A percentile compares a stretch with the other conserved stretches of the same genome.
Conservation (phyloP, 2,329 filamentous ascomycete genomes). For the Fulvia fulva region DNA sequence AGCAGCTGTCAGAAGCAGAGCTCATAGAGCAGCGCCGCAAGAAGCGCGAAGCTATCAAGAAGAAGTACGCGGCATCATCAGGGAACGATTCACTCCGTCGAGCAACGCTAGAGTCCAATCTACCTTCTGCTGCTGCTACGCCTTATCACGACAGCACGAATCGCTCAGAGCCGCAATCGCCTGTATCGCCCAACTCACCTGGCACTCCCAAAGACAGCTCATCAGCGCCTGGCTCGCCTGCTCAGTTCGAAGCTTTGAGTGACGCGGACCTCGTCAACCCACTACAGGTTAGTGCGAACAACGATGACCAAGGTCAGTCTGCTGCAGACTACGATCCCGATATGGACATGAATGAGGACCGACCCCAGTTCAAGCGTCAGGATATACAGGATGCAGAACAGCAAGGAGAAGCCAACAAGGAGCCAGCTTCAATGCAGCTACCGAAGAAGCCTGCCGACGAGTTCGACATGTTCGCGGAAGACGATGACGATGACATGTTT, state of each 20-base stretch:
- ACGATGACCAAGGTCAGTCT: constrained; percentile 69
- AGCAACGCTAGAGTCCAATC: constrained; percentile 48
- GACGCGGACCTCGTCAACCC: constrained; percentile 38
- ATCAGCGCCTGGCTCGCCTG: constrained; percentile 29
- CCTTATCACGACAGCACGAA: constrained; percentile 25
- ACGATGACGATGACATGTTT: constrained; percentile 79
- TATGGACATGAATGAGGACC: constrained; percentile 79
- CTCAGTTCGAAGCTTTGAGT: constrained; percentile 40
- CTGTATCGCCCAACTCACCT: constrained; percentile 32
- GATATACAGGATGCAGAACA: constrained; percentile 22
- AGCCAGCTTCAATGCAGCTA: neutral
- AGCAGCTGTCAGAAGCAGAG: constrained; percentile 69
- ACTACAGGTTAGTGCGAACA: constrained; percentile 26
- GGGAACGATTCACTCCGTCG: constrained; percentile 61
- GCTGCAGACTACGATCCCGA: constrained; percentile 91
- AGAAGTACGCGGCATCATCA: constrained; percentile 66
- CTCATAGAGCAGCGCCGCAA: constrained; percentile 81
- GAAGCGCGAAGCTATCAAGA: constrained; percentile 77
- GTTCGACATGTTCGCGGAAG: constrained; percentile 62
- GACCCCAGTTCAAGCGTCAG: constrained; percentile 29
- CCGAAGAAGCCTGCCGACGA: constrained; percentile 30
- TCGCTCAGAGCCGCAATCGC: constrained; percentile 26
- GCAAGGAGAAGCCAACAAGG: neutral
- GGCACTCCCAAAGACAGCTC: constrained; percentile 31
- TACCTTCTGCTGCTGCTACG: constrained; percentile 35